Conservation (phyloP, 192 early-diverging fungal genomes). For the Rhizophagus sp. region DNA sequence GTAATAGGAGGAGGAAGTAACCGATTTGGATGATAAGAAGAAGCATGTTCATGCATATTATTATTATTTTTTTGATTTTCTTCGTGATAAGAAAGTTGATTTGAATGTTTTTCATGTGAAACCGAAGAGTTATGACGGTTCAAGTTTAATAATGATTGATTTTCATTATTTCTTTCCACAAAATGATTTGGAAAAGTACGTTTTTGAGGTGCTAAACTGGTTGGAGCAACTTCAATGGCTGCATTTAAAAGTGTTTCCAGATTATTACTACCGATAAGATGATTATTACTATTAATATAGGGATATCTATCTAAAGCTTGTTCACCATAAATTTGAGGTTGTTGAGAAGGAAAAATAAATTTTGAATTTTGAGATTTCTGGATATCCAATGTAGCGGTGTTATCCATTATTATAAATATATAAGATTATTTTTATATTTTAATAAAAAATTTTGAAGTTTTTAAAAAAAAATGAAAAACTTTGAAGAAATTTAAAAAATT, state of each 20-base stretch:
- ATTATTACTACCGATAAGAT: constrained; percentile 20
- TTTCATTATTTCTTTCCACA: not conserved
- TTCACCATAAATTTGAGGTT: constrained; percentile 32
- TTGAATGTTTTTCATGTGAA: not conserved
- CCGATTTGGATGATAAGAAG: not conserved
- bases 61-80: not conserved
- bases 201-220: not conserved
- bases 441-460: not conserved
- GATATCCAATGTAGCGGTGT: not conserved
- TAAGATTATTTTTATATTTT: not conserved
- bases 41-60: not conserved
- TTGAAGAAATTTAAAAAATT: not conserved
- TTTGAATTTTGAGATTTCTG: constrained; percentile 15
- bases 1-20: constrained; percentile 6
- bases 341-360: constrained; percentile 21
- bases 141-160: not conserved
- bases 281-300: constrained; percentile 15
- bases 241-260: constrained; percentile 28
- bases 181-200: not conserved
- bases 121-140: not conserved
- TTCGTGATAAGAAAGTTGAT: not conserved
- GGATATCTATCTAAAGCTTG: constrained; percentile 23
- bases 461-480: not conserved
- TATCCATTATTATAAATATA: not conserved
- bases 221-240: constrained; percentile 22